Evolutionary conservation across 2,329 filamentous ascomycete genomes (phyloP).

Genomic region (Venturia nashicola): DNA sequence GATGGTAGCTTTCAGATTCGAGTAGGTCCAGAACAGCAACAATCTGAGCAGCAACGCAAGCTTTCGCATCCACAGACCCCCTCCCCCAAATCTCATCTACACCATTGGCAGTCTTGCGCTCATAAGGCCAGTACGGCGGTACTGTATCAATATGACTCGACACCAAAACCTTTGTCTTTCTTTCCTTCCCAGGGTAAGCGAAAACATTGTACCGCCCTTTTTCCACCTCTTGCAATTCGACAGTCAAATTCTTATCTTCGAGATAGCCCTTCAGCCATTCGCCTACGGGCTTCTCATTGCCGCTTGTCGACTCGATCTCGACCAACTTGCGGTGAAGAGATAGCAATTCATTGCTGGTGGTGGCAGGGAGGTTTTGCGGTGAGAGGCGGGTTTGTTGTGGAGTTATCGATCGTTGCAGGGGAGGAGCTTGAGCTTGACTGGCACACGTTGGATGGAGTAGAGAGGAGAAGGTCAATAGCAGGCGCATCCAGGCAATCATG

Average conservation of each 20-base stretch:
- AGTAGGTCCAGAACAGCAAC: slow-evolving; percentile 48
- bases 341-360: slow-evolving; percentile 39
- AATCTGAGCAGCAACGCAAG: slow-evolving; percentile 57
- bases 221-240: slow-evolving; percentile 44
- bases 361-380: not conserved
- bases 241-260: slow-evolving; percentile 44
- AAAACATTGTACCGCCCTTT: slow-evolving; percentile 60
- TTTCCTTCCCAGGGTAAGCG: slow-evolving; percentile 44
- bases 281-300: slow-evolving; percentile 56
- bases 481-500: not conserved
- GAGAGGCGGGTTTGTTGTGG: not conserved
- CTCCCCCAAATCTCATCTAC: slow-evolving; percentile 50
- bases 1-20: slow-evolving; percentile 17
- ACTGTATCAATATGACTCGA: slow-evolving; percentile 74
- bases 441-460: not conserved
- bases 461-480: not conserved
- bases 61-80: slow-evolving; percentile 54
- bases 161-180: slow-evolving; percentile 49
- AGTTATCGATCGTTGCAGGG: not conserved
- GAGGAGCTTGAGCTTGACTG: not conserved
- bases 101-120: slow-evolving; percentile 38
- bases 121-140: slow-evolving; percentile 61
- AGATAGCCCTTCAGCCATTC: slow-evolving; percentile 59
- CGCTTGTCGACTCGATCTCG: slow-evolving; percentile 58
- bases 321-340: slow-evolving; percentile 65